phyloP scores from a whole-genome alignment of 176 grass and related monocot genomes.

The Lolium perenne region DNA sequence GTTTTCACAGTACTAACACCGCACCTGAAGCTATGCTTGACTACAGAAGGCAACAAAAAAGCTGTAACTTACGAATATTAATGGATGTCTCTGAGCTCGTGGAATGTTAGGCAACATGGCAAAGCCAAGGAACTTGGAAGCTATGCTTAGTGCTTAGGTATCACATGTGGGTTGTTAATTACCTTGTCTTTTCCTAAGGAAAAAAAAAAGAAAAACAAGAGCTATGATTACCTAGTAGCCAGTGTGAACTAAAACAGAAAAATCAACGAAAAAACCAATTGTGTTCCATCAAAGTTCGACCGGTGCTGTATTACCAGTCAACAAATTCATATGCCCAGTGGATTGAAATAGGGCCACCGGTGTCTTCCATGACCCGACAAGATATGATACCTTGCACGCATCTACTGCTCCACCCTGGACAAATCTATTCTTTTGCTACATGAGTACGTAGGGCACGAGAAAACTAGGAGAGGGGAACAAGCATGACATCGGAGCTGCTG shows the following conservation, averaged over 20 bases:
- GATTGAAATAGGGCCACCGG: neutral
- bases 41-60: neutral
- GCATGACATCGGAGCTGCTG: slow-evolving; percentile 25
- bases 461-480: slow-evolving; percentile 7
- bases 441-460: slow-evolving; percentile 10
- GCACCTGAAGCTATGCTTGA: neutral
- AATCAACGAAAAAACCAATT: too few species aligned
- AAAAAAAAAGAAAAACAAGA: neutral
- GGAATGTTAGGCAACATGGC: neutral
- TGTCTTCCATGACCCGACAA: neutral
- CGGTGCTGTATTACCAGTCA: neutral
- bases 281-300: neutral
- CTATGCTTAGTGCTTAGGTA: neutral
- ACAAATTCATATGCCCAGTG: neutral
- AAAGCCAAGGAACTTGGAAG: slow-evolving; percentile 7
- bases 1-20: neutral
- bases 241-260: too few species aligned
- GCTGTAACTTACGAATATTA: neutral
- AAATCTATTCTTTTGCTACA: neutral
- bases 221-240: too few species aligned
- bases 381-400: slow-evolving; percentile 1
- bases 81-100: neutral
- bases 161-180: neutral
- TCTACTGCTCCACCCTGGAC: neutral
- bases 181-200: neutral